These are phyloP conservation scores for Sporopachydermia lactativora DNA, from an alignment of 805 yeast species.

Conservation along the genomic window DNA sequence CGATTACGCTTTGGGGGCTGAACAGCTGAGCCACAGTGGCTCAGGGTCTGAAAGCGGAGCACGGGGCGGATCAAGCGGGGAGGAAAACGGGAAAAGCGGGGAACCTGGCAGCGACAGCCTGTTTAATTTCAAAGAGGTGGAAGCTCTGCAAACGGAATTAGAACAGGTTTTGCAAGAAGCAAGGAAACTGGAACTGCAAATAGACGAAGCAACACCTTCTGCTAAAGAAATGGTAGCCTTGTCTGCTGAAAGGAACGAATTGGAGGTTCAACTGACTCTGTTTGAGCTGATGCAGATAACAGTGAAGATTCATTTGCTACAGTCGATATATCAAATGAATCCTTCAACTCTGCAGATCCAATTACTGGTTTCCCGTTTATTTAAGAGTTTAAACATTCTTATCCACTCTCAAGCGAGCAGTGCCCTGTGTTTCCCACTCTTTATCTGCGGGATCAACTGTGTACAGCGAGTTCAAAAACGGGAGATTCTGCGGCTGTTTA, in stretches of 20 bases:
- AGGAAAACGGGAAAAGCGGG: too few relatives aligned
- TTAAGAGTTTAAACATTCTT: slow-evolving; percentile 43
- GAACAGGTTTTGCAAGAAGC: slow-evolving; percentile 13
- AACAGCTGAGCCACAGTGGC: background rate
- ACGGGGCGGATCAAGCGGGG: too few relatives aligned
- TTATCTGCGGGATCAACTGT: slow-evolving; percentile 63
- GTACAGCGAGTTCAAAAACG: slow-evolving; percentile 35
- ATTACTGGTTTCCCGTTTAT: slow-evolving; percentile 36
- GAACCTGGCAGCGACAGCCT: too few relatives aligned
- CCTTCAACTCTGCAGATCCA: slow-evolving; percentile 54
- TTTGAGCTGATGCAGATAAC: slow-evolving; percentile 62
- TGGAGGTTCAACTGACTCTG: slow-evolving; percentile 51
- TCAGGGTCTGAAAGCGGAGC: background rate
- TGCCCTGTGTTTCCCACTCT: slow-evolving; percentile 60
- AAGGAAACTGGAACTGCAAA: slow-evolving; percentile 28
- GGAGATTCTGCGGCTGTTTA: slow-evolving; percentile 37
- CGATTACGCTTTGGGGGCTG: background rate
- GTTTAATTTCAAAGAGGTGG: slow-evolving; percentile 3
- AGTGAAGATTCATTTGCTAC: slow-evolving; percentile 52
- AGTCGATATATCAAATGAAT: slow-evolving; percentile 44
- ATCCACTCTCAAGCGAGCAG: slow-evolving; percentile 58
- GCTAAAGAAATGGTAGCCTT: slow-evolving; percentile 27
- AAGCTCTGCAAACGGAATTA: slow-evolving; percentile 4
- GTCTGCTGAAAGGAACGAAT: slow-evolving; percentile 25
- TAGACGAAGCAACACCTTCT: slow-evolving; percentile 39